Evolutionary conservation across 306 rosid species (phyloP).

Genomic region (Adenanthera pavonina): DNA sequence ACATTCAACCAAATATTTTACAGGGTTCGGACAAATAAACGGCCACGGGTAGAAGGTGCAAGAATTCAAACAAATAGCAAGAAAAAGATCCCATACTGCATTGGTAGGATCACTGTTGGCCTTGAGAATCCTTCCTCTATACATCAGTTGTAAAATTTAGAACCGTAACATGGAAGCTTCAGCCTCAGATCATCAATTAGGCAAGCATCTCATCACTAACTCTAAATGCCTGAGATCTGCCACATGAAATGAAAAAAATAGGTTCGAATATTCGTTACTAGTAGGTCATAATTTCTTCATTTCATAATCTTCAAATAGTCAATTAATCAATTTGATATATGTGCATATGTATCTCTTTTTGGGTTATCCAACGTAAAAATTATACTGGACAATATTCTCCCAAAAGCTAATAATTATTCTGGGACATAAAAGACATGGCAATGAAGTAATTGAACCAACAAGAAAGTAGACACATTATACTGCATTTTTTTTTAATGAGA

Average conservation of each 20-base stretch:
- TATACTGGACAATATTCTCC: not conserved
- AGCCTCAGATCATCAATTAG: slow-evolving; percentile 29
- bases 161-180: slow-evolving; percentile 36
- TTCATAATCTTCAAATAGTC: not conserved
- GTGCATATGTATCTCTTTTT: not conserved
- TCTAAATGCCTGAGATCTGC: slow-evolving; percentile 32
- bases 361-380: not conserved
- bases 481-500: not conserved
- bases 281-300: slow-evolving; percentile 10
- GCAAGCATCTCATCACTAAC: slow-evolving; percentile 33
- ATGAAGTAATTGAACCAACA: not conserved
- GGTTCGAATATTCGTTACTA: not conserved
- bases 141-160: slow-evolving; percentile 22
- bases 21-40: slow-evolving; percentile 46
- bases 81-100: too few species aligned
- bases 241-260: slow-evolving; percentile 1
- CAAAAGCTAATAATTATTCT: not conserved
- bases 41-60: slow-evolving; percentile 23
- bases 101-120: slow-evolving; percentile 37
- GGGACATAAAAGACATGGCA: not conserved
- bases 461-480: not conserved
- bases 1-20: slow-evolving; percentile 69
- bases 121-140: slow-evolving; percentile 29
- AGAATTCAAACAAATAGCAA: slow-evolving; percentile 19
- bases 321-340: not conserved